A percentile compares a stretch with the other conserved stretches of the same genome.
Evolutionary conservation across 2,329 filamentous ascomycete species (phyloP).

Genomic region (Paracoccidioides brasiliensis): DNA sequence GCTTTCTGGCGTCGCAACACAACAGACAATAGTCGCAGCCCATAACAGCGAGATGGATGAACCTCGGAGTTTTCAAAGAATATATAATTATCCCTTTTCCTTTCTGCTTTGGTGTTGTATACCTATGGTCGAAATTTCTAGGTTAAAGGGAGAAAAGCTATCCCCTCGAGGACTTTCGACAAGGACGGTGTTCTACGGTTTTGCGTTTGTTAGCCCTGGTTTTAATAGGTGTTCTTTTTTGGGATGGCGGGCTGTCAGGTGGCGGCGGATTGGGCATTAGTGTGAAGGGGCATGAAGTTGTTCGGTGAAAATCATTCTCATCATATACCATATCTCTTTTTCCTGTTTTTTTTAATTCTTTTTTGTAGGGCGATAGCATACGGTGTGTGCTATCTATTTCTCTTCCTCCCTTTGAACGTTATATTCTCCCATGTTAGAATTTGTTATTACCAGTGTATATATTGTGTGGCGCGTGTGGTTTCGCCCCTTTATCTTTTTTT

Average conservation of each 20-base stretch:
- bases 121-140: too few relatives aligned
- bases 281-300: too few relatives aligned
- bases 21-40: conserved; percentile 3
- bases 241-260: background rate
- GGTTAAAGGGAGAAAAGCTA: background rate
- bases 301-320: background rate
- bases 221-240: too few relatives aligned
- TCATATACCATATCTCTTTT: background rate
- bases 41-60: conserved; percentile 3
- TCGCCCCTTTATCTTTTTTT: background rate
- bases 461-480: background rate
- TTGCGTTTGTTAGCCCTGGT: too few relatives aligned
- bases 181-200: background rate
- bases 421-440: background rate
- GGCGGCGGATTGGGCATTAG: too few relatives aligned
- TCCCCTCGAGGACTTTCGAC: background rate
- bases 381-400: background rate
- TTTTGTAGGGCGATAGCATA: background rate
- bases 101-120: too few relatives aligned
- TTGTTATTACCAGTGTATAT: background rate
- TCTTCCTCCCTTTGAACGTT: background rate
- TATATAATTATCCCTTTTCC: background rate
- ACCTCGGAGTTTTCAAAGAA: background rate
- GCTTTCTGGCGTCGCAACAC: conserved; percentile 29
- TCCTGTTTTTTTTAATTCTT: background rate